Evolutionary conservation across 371 early-diverging fungal species (phyloP).

Genomic region (Rhizopus stolonifer): DNA sequence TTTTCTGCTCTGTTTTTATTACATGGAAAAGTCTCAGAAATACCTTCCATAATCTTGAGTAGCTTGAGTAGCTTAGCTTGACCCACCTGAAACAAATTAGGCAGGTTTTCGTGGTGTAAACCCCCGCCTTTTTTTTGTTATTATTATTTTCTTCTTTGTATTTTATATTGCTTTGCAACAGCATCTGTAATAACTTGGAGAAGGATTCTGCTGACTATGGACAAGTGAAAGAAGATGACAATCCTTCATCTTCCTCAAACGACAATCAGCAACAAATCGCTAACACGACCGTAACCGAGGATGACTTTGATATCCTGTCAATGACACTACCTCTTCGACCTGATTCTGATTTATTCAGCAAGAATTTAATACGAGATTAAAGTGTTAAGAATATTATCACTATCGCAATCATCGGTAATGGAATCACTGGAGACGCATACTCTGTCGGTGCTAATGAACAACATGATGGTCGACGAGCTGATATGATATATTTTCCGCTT

Average conservation of each 20-base stretch:
- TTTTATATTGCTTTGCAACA: background rate
- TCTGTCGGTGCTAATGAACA: conserved; percentile 9
- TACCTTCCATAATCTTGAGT: background rate
- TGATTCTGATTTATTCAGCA: conserved; percentile 8
- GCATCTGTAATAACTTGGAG: background rate
- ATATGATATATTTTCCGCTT: conserved; percentile 12
- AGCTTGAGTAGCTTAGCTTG: background rate
- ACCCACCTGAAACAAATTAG: background rate
- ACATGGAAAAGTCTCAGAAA: no score
- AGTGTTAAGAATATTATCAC: conserved; percentile 7
- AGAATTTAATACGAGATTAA: conserved; percentile 5
- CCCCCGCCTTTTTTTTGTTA: background rate
- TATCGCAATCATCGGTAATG: conserved; percentile 6
- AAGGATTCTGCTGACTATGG: conserved; percentile 5
- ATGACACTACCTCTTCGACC: conserved; percentile 11
- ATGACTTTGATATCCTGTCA: conserved; percentile 14
- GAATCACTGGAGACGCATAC: conserved; percentile 16
- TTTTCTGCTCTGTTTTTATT: no score
- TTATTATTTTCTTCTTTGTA: background rate
- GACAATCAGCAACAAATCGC: conserved; percentile 2
- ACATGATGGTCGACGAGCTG: conserved; percentile 8
- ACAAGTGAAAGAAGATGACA: background rate
- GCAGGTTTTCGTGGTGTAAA: background rate
- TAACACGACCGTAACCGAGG: conserved; percentile 7
- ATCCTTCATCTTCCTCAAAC: conserved; percentile 2